Percentiles rank a stretch among this genome's conserved stretches.
Conservation (phyloP, 2,329 filamentous ascomycete genomes). For the Chrysosporium keratinophilum region DNA sequence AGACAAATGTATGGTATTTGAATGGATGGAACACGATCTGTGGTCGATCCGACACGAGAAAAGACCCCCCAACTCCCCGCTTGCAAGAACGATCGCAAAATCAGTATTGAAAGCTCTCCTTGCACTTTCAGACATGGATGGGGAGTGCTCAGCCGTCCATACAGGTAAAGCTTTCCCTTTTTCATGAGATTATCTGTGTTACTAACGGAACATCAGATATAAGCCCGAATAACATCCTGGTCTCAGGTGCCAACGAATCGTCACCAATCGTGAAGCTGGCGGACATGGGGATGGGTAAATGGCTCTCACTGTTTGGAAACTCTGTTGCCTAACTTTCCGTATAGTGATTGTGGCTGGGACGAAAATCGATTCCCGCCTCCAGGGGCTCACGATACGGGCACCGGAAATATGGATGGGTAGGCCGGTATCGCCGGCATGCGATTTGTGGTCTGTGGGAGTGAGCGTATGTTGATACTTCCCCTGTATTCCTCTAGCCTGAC, state of each 20-base stretch:
- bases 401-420: slow-evolving; percentile 15
- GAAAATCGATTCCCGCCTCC: background rate
- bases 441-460: slow-evolving; percentile 16
- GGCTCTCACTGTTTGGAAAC: background rate
- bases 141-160: slow-evolving; percentile 11
- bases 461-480: slow-evolving; percentile 8
- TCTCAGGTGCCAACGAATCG: slow-evolving; percentile 6
- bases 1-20: slow-evolving; percentile 16
- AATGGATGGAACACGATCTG: slow-evolving; percentile 14
- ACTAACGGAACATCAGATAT: slow-evolving; percentile 6
- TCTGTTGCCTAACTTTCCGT: background rate
- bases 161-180: slow-evolving; percentile 5
- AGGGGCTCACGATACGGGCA: slow-evolving; percentile 12
- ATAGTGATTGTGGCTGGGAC: slow-evolving; percentile 1
- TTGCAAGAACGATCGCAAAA: slow-evolving; percentile 8
- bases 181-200: background rate
- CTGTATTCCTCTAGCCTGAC: too few species aligned
- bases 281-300: slow-evolving; percentile 7
- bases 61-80: background rate
- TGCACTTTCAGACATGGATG: slow-evolving; percentile 15
- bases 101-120: slow-evolving; percentile 13
- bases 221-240: slow-evolving; percentile 14
- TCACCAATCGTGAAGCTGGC: slow-evolving; percentile 11
- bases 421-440: slow-evolving; percentile 6
- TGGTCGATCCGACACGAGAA: slow-evolving; percentile 9